Evolutionary conservation across 2,329 filamentous ascomycete species (phyloP).

Genomic region (Pochonia chlamydosporia): DNA sequence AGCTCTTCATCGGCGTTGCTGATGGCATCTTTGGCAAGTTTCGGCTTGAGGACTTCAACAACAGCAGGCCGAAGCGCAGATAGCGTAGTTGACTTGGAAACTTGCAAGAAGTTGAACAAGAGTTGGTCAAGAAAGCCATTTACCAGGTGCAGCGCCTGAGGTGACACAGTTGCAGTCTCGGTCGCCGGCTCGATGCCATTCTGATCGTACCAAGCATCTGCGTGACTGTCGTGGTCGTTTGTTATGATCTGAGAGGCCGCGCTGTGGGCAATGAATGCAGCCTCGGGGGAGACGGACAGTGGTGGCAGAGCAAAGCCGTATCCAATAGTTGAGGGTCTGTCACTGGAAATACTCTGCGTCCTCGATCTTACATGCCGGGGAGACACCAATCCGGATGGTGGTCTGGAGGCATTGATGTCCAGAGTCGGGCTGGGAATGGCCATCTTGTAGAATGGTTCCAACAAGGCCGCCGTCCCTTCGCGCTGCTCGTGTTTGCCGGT

Average conservation of each 20-base stretch:
- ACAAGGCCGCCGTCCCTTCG: background rate
- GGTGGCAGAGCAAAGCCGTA: constrained; percentile 62
- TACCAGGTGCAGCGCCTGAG: constrained; percentile 67
- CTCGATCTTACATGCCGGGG: constrained; percentile 37
- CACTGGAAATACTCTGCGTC: constrained; percentile 64
- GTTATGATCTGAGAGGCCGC: constrained; percentile 90
- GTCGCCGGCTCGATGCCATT: constrained; percentile 59
- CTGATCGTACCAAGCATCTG: constrained; percentile 63
- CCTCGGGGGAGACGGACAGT: constrained; percentile 62
- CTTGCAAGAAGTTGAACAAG: constrained; percentile 81
- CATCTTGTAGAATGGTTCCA: background rate
- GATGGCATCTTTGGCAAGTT: constrained; percentile 80
- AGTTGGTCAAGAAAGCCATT: constrained; percentile 94
- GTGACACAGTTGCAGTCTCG: constrained; percentile 67
- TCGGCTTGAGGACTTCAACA: constrained; percentile 79
- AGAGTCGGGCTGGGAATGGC: constrained; percentile 11
- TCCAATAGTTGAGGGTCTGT: constrained; percentile 56
- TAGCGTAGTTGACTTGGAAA: constrained; percentile 72
- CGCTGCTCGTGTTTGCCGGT: background rate
- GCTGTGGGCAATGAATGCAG: constrained; percentile 81
- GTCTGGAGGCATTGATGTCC: constrained; percentile 1
- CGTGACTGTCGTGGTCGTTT: constrained; percentile 74
- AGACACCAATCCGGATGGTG: constrained; percentile 25
- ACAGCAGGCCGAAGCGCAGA: constrained; percentile 74
- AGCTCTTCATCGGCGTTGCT: constrained; percentile 81